Conservation (phyloP, 2,329 filamentous ascomycete species). For the Cytospora piceicola region DNA sequence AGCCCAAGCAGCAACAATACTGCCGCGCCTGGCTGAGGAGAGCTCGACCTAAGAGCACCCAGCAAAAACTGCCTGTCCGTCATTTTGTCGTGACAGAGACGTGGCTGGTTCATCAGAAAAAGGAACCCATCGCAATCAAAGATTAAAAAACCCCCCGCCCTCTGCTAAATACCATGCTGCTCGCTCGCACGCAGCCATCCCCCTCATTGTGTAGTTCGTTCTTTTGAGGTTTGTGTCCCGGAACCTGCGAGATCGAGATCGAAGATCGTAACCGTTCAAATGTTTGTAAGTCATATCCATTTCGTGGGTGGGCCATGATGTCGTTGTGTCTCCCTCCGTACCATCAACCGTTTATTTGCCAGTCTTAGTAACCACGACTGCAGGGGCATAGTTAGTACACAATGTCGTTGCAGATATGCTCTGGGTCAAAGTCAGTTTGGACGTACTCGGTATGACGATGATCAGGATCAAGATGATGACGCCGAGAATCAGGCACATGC, state of each 20-base stretch:
- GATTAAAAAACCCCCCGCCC: conserved; percentile 17
- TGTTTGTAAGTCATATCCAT: conserved; percentile 19
- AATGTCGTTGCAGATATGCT: neutral
- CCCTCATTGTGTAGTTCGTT: conserved; percentile 4
- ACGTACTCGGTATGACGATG: conserved; percentile 92
- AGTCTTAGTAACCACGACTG: conserved; percentile 32
- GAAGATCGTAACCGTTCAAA: conserved; percentile 17
- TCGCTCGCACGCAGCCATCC: conserved; percentile 13
- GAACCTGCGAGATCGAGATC: conserved; percentile 15
- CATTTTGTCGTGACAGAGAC: conserved; percentile 34
- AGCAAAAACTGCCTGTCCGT: conserved; percentile 35
- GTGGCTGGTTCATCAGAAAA: conserved; percentile 25
- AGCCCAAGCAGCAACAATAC: conserved; percentile 33
- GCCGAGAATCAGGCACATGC: conserved; percentile 90
- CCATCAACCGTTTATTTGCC: conserved; percentile 6
- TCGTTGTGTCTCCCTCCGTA: neutral
- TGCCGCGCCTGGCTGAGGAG: conserved; percentile 37
- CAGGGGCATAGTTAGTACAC: conserved; percentile 1
- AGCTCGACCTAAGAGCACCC: conserved; percentile 42
- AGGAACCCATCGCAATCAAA: conserved; percentile 29
- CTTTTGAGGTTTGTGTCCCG: conserved; percentile 16
- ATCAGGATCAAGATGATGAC: conserved; percentile 90
- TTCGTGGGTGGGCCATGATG: conserved; percentile 18
- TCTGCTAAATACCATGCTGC: conserved; percentile 21
- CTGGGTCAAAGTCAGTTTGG: conserved; percentile 16